A percentile compares a stretch with the other conserved stretches of the same genome.
Conservation (phyloP, 1,284 basidiomycete genomes). For the Ustilago trichophora region DNA sequence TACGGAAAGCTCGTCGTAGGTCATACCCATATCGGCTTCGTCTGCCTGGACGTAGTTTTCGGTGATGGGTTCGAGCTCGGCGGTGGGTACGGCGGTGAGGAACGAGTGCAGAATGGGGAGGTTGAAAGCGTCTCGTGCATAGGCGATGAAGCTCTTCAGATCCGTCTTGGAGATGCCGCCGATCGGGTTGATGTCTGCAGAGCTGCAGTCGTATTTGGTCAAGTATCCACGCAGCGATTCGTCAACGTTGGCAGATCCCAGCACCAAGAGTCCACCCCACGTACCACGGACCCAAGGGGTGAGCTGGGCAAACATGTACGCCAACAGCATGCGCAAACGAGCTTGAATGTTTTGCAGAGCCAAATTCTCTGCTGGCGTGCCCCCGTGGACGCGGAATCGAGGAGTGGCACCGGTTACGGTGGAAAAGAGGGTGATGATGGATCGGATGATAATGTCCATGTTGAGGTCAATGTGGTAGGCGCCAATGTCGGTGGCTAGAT, state of each 20-base stretch:
- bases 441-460: conserved; percentile 90
- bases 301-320: conserved; percentile 96
- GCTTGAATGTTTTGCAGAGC: conserved; percentile 99
- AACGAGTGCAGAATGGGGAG: conserved; percentile 85
- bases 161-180: conserved; percentile 98
- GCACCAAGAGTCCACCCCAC: conserved; percentile 85
- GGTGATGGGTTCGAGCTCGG: conserved; percentile 94
- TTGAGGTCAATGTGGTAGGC: conserved; percentile 87
- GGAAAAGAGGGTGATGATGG: conserved; percentile 83
- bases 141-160: conserved; percentile 92
- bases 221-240: conserved; percentile 96
- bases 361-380: conserved; percentile 85
- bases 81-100: conserved; percentile 88
- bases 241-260: conserved; percentile 97
- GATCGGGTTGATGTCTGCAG: conserved; percentile 94
- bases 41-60: conserved; percentile 93
- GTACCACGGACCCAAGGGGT: conserved; percentile 90
- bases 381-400: conserved; percentile 87
- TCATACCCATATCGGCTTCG: conserved; percentile 94
- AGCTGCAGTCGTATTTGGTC: conserved; percentile 89
- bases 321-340: conserved; percentile 90
- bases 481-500: conserved; percentile 86
- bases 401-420: conserved; percentile 85
- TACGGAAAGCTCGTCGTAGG: conserved; percentile 93
- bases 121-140: conserved; percentile 80